Percentiles rank a stretch among this genome's conserved stretches.
Conservation (phyloP, 257 asterid genomes). For the Schizonepeta tenuifolia region DNA sequence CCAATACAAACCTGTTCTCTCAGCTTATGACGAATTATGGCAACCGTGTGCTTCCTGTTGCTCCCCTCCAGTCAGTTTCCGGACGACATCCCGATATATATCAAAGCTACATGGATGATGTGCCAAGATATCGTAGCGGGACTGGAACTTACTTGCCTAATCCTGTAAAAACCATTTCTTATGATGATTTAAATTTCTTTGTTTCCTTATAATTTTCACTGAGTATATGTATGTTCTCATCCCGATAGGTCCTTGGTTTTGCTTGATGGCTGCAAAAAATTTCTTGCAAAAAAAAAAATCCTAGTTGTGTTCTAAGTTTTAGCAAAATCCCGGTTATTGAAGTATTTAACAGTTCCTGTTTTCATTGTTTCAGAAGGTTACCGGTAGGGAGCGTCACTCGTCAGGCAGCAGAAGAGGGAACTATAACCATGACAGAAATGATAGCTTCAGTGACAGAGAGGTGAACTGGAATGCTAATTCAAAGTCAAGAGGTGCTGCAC, state of each 20-base stretch:
- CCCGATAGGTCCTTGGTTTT: not conserved
- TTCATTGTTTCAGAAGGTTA: conserved; percentile 59
- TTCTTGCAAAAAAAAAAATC: not conserved
- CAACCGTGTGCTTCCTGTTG: conserved; percentile 64
- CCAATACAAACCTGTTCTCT: conserved; percentile 56
- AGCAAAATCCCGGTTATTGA: not conserved
- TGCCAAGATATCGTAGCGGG: conserved; percentile 88
- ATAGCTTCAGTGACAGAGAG: conserved; percentile 71
- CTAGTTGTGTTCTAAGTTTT: not conserved
- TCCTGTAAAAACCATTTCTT: conserved; percentile 64
- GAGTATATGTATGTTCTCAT: not conserved
- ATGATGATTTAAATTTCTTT: conserved; percentile 25
- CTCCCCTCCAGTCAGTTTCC: conserved; percentile 72
- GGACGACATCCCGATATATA: conserved; percentile 70
- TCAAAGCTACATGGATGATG: conserved; percentile 69
- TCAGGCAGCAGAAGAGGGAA: conserved; percentile 77
- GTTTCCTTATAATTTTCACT: not conserved
- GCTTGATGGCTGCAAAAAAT: conserved; percentile 13
- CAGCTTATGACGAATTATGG: conserved; percentile 73
- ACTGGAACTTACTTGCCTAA: conserved; percentile 98
- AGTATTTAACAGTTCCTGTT: conserved; percentile 20
- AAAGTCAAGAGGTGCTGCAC: conserved; percentile 65
- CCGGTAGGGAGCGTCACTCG: conserved; percentile 70
- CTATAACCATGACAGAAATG: conserved; percentile 68
- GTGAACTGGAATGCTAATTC: conserved; percentile 70